phyloP scores from a whole-genome alignment of 768 basidiomycete genomes.

The Mycena olivaceomarginata region DNA sequence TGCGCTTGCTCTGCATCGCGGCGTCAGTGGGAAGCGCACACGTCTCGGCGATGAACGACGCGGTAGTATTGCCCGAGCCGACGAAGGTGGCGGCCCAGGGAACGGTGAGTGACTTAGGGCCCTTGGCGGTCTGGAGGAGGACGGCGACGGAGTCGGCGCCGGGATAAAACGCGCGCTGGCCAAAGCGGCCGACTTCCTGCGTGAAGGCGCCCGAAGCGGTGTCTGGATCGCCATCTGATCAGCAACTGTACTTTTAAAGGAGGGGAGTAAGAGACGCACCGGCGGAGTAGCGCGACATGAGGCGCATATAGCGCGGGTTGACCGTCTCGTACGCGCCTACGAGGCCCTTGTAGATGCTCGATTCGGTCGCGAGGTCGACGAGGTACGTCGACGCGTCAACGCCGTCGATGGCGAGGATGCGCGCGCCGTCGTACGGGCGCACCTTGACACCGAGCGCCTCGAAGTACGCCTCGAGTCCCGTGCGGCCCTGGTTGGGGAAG shows the following conservation, averaged over 20 bases:
- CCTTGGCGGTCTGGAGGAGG: conserved; percentile 22
- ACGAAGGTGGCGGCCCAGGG: conserved; percentile 45
- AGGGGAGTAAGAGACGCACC: not conserved
- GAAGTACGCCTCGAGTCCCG: conserved; percentile 41
- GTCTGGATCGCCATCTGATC: not conserved
- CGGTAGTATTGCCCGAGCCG: conserved; percentile 37
- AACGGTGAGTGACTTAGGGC: conserved; percentile 30
- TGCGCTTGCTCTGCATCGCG: not conserved
- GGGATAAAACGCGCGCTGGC: conserved; percentile 42
- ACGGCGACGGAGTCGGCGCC: conserved; percentile 36
- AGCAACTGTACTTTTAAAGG: no score
- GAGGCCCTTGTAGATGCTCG: conserved; percentile 43
- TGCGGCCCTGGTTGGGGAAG: conserved; percentile 39
- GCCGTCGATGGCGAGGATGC: conserved; percentile 41
- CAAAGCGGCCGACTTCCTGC: conserved; percentile 44
- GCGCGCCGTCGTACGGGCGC: conserved; percentile 41
- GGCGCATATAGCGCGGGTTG: conserved; percentile 41
- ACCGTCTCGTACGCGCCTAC: conserved; percentile 41
- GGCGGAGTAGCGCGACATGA: conserved; percentile 43
- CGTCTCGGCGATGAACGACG: conserved; percentile 40
- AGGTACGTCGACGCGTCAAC: conserved; percentile 34
- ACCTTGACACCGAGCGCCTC: conserved; percentile 30
- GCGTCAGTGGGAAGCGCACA: not conserved
- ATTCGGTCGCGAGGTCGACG: conserved; percentile 32
- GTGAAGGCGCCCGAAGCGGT: conserved; percentile 40